phyloP scores from a whole-genome alignment of 2,329 filamentous ascomycete genomes.

The Calonectria montana region DNA sequence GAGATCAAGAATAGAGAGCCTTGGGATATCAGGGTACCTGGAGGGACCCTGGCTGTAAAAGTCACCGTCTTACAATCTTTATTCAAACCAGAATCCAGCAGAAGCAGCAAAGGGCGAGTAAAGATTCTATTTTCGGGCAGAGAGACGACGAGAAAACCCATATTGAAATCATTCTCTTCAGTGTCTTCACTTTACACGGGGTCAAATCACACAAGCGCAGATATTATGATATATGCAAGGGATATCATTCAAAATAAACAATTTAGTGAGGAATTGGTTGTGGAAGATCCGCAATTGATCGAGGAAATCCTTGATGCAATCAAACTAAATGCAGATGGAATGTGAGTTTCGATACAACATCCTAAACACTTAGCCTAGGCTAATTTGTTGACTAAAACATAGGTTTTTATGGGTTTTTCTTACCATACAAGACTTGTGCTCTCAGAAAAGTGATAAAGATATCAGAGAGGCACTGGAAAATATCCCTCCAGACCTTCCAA shows the following conservation, averaged over 20 bases:
- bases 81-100: no score
- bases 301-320: constrained; percentile 4
- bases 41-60: no score
- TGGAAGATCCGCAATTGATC: not conserved
- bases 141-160: not conserved
- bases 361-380: not conserved
- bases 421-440: constrained; percentile 25
- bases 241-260: constrained; percentile 11
- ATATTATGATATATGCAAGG: constrained; percentile 14
- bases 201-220: not conserved
- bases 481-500: constrained; percentile 16
- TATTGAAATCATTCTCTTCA: not conserved
- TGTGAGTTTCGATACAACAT: constrained; percentile 5
- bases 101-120: not conserved
- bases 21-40: no score
- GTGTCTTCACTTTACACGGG: not conserved
- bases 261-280: not conserved
- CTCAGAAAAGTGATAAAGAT: constrained; percentile 6
- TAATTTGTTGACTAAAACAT: not conserved
- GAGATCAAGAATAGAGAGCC: no score
- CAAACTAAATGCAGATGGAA: constrained; percentile 22
- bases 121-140: constrained; percentile 15
- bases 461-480: constrained; percentile 18
- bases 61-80: no score
- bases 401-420: constrained; percentile 34